A percentile compares a stretch with the other conserved stretches of the same genome.
These are phyloP conservation scores for Boechera retrofracta DNA, from an alignment of 345 rosid species.

Conservation along the genomic window DNA sequence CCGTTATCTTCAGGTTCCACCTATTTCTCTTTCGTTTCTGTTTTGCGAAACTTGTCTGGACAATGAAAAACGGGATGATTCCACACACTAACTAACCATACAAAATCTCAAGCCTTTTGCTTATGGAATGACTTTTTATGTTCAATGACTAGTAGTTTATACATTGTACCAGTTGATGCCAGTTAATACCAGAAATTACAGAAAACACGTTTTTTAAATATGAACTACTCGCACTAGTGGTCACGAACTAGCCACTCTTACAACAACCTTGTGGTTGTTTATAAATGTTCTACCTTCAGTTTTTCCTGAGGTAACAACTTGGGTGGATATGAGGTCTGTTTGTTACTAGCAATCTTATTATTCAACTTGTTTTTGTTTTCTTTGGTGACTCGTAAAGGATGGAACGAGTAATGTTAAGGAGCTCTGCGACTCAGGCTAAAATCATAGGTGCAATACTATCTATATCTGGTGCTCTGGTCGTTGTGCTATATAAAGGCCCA, in stretches of 20 bases:
- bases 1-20: conserved; percentile 42
- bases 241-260: background rate
- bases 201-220: background rate
- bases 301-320: conserved; percentile 1
- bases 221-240: background rate
- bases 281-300: background rate
- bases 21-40: conserved; percentile 2
- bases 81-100: background rate
- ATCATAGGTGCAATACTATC: conserved; percentile 43
- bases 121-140: background rate
- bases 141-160: no score
- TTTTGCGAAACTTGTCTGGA: conserved; percentile 13
- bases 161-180: background rate
- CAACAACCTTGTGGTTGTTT: background rate
- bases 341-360: background rate
- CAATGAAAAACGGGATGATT: background rate
- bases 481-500: conserved; percentile 44
- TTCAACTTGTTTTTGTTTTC: background rate
- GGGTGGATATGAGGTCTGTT: background rate
- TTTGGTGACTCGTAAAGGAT: conserved; percentile 29
- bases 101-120: background rate
- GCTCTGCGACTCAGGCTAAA: conserved; percentile 44
- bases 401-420: conserved; percentile 29
- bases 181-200: background rate
- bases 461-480: conserved; percentile 39